A percentile compares a stretch with the other conserved stretches of the same genome.
These are phyloP conservation scores for Calamus simplicifolius DNA, from an alignment of 176 grass and related monocot species.

Conservation along the genomic window DNA sequence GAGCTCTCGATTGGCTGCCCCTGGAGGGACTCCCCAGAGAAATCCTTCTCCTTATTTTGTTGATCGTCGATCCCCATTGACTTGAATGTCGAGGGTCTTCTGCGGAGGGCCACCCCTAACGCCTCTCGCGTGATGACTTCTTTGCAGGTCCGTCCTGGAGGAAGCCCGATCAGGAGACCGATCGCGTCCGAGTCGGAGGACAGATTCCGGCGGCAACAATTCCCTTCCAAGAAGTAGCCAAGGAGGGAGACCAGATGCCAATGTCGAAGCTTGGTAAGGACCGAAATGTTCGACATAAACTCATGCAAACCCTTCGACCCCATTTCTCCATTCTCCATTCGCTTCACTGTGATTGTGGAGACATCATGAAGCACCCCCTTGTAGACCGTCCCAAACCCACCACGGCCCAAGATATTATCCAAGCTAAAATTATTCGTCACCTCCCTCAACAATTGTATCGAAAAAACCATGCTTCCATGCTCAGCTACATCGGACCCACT, in stretches of 20 bases:
- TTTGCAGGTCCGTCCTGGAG: too few species aligned
- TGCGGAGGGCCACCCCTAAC: too few species aligned
- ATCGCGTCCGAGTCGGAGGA: too few species aligned
- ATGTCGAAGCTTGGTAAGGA: slow-evolving; percentile 85
- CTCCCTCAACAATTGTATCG: slow-evolving; percentile 81
- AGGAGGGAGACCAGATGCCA: slow-evolving; percentile 85
- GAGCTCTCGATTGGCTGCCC: too few species aligned
- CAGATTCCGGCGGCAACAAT: too few species aligned
- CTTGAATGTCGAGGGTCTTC: too few species aligned
- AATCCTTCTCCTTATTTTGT: too few species aligned
- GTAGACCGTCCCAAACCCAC: slow-evolving; percentile 85
- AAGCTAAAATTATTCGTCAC: slow-evolving; percentile 91
- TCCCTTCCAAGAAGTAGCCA: slow-evolving; percentile 83
- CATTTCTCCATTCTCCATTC: slow-evolving; percentile 88
- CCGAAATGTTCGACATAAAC: slow-evolving; percentile 82
- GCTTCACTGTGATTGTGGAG: slow-evolving; percentile 88
- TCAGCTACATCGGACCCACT: slow-evolving; percentile 64
- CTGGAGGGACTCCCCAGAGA: too few species aligned
- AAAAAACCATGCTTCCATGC: slow-evolving; percentile 91
- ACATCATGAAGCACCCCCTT: slow-evolving; percentile 91
- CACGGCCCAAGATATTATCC: slow-evolving; percentile 77
- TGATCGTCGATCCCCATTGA: too few species aligned
- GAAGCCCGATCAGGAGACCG: too few species aligned
- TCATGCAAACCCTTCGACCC: slow-evolving; percentile 84
- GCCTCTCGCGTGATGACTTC: too few species aligned